Conservation (phyloP, 352 stramenopile species). For the Thalassiosira oceanica region DNA sequence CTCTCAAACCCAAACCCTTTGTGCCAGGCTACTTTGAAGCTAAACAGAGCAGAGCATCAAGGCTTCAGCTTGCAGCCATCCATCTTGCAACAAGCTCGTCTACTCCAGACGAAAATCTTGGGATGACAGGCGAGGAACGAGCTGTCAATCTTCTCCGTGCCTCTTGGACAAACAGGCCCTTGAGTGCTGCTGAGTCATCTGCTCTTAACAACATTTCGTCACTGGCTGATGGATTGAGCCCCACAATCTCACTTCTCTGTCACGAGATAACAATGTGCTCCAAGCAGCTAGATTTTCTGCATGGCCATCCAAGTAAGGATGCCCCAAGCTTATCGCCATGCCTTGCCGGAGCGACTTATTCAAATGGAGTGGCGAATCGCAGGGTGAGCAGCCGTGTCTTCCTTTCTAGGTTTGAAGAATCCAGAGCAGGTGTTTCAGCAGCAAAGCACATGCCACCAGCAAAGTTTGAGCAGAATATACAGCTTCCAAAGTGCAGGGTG, state of each 20-base stretch:
- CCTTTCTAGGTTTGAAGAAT: constrained; percentile 32
- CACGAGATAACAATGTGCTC: constrained; percentile 30
- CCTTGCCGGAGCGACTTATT: constrained; percentile 29
- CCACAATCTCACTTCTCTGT: constrained; percentile 37
- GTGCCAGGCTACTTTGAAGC: no score
- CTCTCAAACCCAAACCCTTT: no score
- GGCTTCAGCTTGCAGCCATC: constrained; percentile 42
- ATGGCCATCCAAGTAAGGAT: constrained; percentile 1
- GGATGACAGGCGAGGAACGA: constrained; percentile 42
- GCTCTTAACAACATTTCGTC: constrained; percentile 37
- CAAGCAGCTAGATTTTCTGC: constrained; percentile 31
- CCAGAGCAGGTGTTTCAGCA: constrained; percentile 15
- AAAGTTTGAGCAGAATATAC: constrained; percentile 18
- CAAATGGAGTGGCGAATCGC: constrained; percentile 32
- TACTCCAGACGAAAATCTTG: constrained; percentile 28
- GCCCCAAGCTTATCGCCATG: constrained; percentile 1
- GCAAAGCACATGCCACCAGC: constrained; percentile 10
- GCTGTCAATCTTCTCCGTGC: constrained; percentile 33
- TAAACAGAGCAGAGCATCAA: constrained; percentile 22
- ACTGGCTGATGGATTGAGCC: constrained; percentile 21
- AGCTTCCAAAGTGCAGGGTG: no score
- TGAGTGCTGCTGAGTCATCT: constrained; percentile 12
- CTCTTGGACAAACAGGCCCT: constrained; percentile 15
- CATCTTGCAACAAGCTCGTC: constrained; percentile 36
- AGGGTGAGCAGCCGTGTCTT: constrained; percentile 19